Base-by-base conservation (phyloP, 768 basidiomycete genomes). In the Agrocybe praecox region DNA sequence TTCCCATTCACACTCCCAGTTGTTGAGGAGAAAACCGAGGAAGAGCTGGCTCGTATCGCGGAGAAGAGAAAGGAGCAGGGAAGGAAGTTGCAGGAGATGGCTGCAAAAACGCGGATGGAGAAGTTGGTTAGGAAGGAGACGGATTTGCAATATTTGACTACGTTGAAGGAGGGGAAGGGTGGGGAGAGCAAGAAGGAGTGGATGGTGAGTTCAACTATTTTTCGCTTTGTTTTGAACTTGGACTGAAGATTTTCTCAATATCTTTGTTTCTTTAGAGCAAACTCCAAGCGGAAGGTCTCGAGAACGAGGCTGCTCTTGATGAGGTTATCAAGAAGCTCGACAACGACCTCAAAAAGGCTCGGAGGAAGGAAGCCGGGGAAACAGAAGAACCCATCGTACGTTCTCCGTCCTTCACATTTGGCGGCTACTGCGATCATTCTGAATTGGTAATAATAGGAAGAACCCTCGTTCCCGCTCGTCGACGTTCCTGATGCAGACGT, bases 401-500 rank as follows among this genome's bases (percentile, higher is more conserved):
- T 40, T 18, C 33, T 21, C 29, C 17, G n/a, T 23, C 21, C 1
- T 19, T 18, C 40, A 1, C 19, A 44, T 14, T n/a, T n/a, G n/a
- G n/a, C n/a, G n/a, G n/a, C n/a, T n/a, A n/a, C n/a, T n/a, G n/a
- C n/a, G n/a, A n/a, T n/a, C n/a, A n/a, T n/a, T n/a, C n/a, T n/a
- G n/a, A n/a, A n/a, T n/a, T n/a, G n/a, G n/a, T n/a, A n/a, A n/a
- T n/a, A 63, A 43, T 65, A 89, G 81, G 90, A 93, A 66, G 96
- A 95, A 56, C 83, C 93, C 1, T 84, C 87, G 0, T 99, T 95
- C 76, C 95, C 93, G 18, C 80, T 99, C 2, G 77, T 96, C n/a
- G 94, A 97, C 64, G 79, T 90, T 2, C 94, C 95, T 0, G 97
- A 99, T 71, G 87, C 84, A 6, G 90, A 96, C 56, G 89, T 95